Conservation (phyloP, 345 rosid genomes). For the Eucalyptus pauciflora region DNA sequence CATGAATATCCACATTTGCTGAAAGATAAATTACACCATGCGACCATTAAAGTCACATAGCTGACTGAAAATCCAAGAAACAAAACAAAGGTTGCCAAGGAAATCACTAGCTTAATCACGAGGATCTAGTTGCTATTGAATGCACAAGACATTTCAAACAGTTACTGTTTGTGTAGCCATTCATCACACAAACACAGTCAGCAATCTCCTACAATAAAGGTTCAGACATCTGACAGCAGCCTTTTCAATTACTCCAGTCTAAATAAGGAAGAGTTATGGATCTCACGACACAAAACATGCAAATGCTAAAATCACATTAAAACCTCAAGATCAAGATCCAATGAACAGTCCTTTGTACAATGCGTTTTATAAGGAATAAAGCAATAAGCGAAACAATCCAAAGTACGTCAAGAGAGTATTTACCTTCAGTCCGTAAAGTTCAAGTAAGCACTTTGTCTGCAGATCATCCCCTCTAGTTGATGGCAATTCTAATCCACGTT, state of each 20-base stretch:
- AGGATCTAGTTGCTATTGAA: background rate
- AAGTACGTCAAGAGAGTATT: background rate
- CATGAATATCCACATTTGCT: background rate
- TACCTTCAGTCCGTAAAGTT: slow-evolving; percentile 93
- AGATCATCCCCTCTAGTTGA: slow-evolving; percentile 85
- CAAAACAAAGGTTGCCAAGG: background rate
- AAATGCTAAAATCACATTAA: background rate
- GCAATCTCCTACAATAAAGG: background rate
- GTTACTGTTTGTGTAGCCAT: background rate
- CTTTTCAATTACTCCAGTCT: background rate
- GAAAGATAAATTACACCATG: background rate
- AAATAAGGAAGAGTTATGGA: background rate
- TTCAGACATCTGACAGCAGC: background rate
- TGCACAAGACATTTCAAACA: background rate
- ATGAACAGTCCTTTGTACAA: background rate
- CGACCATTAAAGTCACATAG: background rate
- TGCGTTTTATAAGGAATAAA: background rate
- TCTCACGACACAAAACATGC: background rate
- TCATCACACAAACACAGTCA: background rate
- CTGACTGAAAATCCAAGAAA: background rate
- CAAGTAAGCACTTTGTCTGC: slow-evolving; percentile 87
- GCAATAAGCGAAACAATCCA: background rate
- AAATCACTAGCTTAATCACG: background rate
- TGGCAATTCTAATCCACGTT: slow-evolving; percentile 61
- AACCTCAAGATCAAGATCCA: background rate